Evolutionary conservation across 768 basidiomycete species (phyloP), one percentile per base, ranked within the genome.

Genomic region (Podaxis rugospora): DNA sequence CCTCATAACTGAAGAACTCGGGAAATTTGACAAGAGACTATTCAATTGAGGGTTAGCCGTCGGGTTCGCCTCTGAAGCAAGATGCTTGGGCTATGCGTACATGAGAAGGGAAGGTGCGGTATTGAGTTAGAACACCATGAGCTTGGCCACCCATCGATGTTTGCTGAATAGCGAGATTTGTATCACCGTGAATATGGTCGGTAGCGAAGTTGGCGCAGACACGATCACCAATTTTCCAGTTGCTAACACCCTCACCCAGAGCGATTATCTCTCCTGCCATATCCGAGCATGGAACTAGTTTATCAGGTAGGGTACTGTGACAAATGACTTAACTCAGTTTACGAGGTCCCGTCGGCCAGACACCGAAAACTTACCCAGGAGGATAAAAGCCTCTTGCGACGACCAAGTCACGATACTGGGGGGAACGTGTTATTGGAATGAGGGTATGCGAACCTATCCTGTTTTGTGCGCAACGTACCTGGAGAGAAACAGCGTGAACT

Each of bases 201-300:
- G 73, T 54, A 4, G 75, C 67, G 61, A 86, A 83, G 68, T 84
- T 86, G 9, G 83, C 76, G 63, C 74, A 80, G 60, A 87, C 82
- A 18, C 82, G 80, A 62, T 85, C 84, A n/a, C 85, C 83, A 5
- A 70, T 66, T 65, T 77, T 79, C 83, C 83, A 86, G 4, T 68
- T 71, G 35, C 70, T 80, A 13, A 79, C 78, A 14, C 74, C 77
- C 14, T 69, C 69, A 5, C 78, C 78, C 9, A 84, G 67, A 1
- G 80, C 75, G 35, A 85, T 69, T 51, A 87, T 73, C 65, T 85
- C 84, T 9, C 86, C 85, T n/a, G 85, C 82, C 70, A 80, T 77
- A 65, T 87, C 84, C 0, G 85, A 77, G 65, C 72, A 74, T 37
- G 75, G 75, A 11, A 79, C 72, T 0, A 75, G 65, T 54, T 75